Base-by-base conservation (phyloP, 2,329 filamentous ascomycete genomes). In the Fusarium sambucinum region DNA sequence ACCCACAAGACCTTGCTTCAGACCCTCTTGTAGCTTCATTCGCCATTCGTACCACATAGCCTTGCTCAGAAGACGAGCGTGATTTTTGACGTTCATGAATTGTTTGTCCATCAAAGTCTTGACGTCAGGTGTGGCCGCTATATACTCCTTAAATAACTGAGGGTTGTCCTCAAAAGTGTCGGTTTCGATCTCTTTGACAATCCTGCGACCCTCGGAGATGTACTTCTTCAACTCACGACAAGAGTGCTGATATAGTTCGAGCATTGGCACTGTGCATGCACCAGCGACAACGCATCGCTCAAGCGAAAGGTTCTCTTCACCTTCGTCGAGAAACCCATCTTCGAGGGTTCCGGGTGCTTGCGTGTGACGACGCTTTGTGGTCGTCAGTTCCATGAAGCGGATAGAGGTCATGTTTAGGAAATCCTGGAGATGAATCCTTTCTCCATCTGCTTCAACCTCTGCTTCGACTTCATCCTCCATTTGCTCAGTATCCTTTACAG, bases 11-110 rank as follows among this genome's bases (percentile, higher is more conserved):
- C 92, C 94, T 71, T 93, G 90, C 75, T 92, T 94, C 37, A 99
- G 85, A 19, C 93, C 92, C 67, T 90, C 81, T 57, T 94, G 89
- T 25, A 98, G 86, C 74, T 96, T 95, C 85, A 92, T 95, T 40
- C 96, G 90, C 96, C 96, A 99, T 75, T 95, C 92, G 77, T 99
- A 99, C 96, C 96, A 99, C 83, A 96, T 94, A 59, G 93, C 93
- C 77, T 97, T 97, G 81, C 95, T 97, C 52, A 94, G 84, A 16
- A 97, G 85, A 27, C 96, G 88, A 17, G 95, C 93, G 77, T 97
- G 92, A 0, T 93, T 94, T 82, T 97, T 98, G 79, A 97, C 92
- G 75, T 98, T 97, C 79, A 97, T 96, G 84, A 99, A 96, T 76
- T 98, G 94, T 69, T 92, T 96, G 80, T 99, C 95, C 90, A 99